Percentiles rank a stretch among this genome's conserved stretches.
Conservation (phyloP, 495 filamentous ascomycete species). For the Hyaloscypha hepaticicola region DNA sequence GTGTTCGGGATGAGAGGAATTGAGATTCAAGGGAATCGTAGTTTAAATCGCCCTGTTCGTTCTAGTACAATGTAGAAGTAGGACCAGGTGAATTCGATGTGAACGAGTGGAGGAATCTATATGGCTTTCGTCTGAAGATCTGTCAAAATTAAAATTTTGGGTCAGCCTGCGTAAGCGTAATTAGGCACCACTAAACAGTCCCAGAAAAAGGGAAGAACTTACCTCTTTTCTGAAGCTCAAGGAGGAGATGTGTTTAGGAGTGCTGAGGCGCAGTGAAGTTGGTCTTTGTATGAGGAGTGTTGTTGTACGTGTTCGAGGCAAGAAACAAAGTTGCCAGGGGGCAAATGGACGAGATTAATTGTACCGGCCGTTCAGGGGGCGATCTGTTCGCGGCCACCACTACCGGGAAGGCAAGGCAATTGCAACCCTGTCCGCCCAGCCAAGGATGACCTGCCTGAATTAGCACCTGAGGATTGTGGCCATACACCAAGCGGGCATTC, state of each 20-base stretch:
- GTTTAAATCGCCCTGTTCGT: not conserved
- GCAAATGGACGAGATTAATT: not conserved
- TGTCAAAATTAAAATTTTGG: conserved; percentile 23
- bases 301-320: not conserved
- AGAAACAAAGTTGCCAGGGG: conserved; percentile 8
- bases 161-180: not conserved
- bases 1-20: not conserved
- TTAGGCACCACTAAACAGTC: not conserved
- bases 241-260: not conserved
- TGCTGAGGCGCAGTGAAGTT: not conserved
- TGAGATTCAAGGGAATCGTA: not conserved
- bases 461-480: conserved; percentile 10
- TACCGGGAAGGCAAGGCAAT: not conserved
- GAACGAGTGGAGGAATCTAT: not conserved
- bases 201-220: not conserved
- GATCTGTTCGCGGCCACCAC: not conserved
- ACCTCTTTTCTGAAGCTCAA: not conserved
- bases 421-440: conserved; percentile 7
- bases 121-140: conserved; percentile 23
- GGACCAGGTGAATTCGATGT: conserved; percentile 3
- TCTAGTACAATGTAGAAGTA: not conserved
- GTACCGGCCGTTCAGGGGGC: conserved; percentile 8
- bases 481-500: not conserved
- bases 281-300: conserved; percentile 1
- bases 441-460: conserved; percentile 2